phyloP scores from a whole-genome alignment of 331 rosid species.

The Stylosanthes scabra region DNA sequence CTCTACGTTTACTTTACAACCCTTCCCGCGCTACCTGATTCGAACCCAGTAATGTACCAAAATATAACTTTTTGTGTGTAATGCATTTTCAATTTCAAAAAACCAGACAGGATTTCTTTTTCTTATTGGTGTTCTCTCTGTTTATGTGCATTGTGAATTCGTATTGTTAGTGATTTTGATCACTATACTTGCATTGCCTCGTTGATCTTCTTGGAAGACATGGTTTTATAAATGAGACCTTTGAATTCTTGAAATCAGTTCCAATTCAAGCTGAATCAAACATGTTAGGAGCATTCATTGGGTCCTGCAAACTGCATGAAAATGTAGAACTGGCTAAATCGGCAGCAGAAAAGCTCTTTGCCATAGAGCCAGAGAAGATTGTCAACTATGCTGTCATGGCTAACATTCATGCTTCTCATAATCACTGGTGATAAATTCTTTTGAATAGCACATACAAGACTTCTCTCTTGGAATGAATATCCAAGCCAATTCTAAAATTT shows the following conservation, averaged over 20 bases:
- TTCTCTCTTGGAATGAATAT: too few relatives aligned
- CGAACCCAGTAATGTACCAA: too few relatives aligned
- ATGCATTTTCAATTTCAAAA: not conserved
- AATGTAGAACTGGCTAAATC: constrained; percentile 56
- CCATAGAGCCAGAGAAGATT: constrained; percentile 57
- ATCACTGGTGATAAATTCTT: too few relatives aligned
- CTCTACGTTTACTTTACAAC: too few relatives aligned
- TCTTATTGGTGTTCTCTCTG: constrained; percentile 78
- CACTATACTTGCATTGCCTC: constrained; percentile 71
- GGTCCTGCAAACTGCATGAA: constrained; percentile 72
- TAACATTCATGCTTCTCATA: constrained; percentile 64
- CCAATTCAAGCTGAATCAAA: constrained; percentile 56
- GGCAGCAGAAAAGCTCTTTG: constrained; percentile 68
- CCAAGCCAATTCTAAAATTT: too few relatives aligned
- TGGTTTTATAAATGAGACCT: constrained; percentile 76
- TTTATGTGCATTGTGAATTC: constrained; percentile 75
- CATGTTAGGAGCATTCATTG: constrained; percentile 69
- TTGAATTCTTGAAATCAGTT: constrained; percentile 52
- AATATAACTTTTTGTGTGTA: too few relatives aligned
- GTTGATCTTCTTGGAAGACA: constrained; percentile 76
- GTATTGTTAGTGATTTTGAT: constrained; percentile 57
- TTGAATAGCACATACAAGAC: too few relatives aligned
- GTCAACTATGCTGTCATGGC: constrained; percentile 70
- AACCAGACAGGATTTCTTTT: constrained; percentile 65
- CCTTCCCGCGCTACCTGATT: too few relatives aligned